These are phyloP conservation scores for Pontederia crassipes DNA, from an alignment of 176 grass and related monocot genomes.

Conservation along the genomic window DNA sequence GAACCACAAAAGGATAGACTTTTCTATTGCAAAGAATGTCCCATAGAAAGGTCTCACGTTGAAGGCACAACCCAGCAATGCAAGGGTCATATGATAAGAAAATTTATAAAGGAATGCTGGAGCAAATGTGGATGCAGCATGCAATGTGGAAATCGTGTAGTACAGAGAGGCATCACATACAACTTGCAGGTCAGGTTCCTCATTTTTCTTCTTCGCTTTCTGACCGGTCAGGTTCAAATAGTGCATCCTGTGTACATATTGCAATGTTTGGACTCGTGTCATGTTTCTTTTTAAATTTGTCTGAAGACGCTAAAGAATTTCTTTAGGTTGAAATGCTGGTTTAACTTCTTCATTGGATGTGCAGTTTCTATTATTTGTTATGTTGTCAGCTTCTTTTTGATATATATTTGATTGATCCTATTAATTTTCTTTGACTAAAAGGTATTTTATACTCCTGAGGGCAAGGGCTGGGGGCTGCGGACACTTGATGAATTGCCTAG, in stretches of 20 bases:
- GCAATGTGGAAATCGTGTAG: conserved; percentile 64
- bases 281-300: background rate
- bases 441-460: conserved; percentile 57
- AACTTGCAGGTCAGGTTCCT: conserved; percentile 41
- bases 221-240: conserved; percentile 1
- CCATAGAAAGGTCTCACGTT: conserved; percentile 42
- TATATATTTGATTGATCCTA: background rate
- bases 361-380: background rate
- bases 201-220: background rate
- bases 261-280: no score
- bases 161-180: conserved; percentile 48
- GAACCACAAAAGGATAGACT: conserved; percentile 37
- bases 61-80: conserved; percentile 29
- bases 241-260: background rate
- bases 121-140: conserved; percentile 69
- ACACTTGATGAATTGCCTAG: conserved; percentile 61
- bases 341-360: no score
- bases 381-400: background rate
- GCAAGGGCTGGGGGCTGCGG: conserved; percentile 64
- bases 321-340: no score
- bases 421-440: conserved; percentile 5
- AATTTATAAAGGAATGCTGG: conserved; percentile 92
- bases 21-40: conserved; percentile 50
- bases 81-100: conserved; percentile 61
- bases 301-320: background rate